Evolutionary conservation across 768 basidiomycete species (phyloP), one percentile per base, ranked within the genome.

Genomic region (Cyclocybe aegerita): DNA sequence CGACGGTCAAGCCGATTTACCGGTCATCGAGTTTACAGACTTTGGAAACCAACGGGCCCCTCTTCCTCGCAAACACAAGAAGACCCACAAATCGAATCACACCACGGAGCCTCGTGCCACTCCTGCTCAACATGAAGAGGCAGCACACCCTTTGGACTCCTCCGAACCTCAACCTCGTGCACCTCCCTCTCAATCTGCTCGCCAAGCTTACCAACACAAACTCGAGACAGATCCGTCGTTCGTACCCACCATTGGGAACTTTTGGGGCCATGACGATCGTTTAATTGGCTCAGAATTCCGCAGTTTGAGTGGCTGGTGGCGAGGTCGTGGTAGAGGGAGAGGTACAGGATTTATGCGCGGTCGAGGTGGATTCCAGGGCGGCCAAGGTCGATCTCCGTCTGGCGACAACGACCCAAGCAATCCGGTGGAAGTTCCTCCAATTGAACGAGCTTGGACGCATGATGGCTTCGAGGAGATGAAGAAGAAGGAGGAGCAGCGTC

Each of bases 241-340:
- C 65, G 88, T 92, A 29, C 94, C 94, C 16, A 88, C 85, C 17
- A 88, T 95, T 16, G 94, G 94, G 48, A 87, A 86, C 54, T 97
- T 97, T 63, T 97, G 92, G 93, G 86, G 90, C 4, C 94, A 97
- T 63, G 94, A 97, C 66, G 93, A 96, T 65, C 85, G 94, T 41
- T 71, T 93, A 48, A 72, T 92, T 64, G 87, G 90, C 67, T 90
- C 90, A 66, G 84, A 90, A 53, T 68, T 91, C 37, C 81, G 92
- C 37, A 87, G 85, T 62, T 69, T 94, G 39, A 92, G 89, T 69
- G 83, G 82, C 1, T 93, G 90, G 91, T 93, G 92, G 91, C 76
- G 63, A 41, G 82, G 83, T 38, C 79, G 88, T 38, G 63, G 66
- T 43, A 50, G 65, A 50, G 65, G 63, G 37, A 52, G 60, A 31